A percentile compares a stretch with the other conserved stretches of the same genome.
phyloP scores from a whole-genome alignment of 768 basidiomycete genomes.

The Psilocybe azurescens region DNA sequence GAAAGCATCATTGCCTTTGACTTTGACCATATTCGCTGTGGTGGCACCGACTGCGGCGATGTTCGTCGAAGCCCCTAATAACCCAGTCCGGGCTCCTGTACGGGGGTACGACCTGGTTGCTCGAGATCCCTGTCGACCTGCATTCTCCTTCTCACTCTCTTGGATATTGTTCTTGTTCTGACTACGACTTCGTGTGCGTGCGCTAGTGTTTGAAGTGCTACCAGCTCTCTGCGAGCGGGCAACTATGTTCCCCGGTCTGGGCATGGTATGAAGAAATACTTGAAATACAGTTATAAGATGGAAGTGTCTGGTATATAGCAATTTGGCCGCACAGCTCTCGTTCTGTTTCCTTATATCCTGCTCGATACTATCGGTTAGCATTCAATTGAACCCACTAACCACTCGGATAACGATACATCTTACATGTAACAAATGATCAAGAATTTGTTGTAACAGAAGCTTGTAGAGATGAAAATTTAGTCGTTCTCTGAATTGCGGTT shows the following conservation, averaged over 20 bases:
- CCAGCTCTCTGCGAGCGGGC: slow-evolving; percentile 32
- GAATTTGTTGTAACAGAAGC: no score
- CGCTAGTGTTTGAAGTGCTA: slow-evolving; percentile 11
- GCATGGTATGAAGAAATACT: slow-evolving; percentile 21
- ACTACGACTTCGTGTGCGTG: slow-evolving; percentile 16
- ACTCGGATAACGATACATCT: no score
- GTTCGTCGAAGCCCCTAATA: slow-evolving; percentile 11
- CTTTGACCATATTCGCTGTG: neutral
- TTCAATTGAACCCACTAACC: no score
- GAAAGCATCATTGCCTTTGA: neutral
- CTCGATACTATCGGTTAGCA: no score
- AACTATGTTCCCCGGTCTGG: slow-evolving; percentile 32
- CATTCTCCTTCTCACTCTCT: slow-evolving; percentile 30
- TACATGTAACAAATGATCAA: no score
- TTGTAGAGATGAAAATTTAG: no score
- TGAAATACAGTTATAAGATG: no score
- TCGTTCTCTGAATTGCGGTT: no score
- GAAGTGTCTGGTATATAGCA: no score
- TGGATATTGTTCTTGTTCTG: slow-evolving; percentile 22
- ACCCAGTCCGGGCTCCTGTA: slow-evolving; percentile 16
- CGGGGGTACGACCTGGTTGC: slow-evolving; percentile 18
- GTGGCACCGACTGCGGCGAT: slow-evolving; percentile 7
- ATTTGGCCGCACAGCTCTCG: no score
- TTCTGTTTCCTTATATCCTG: no score
- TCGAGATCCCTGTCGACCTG: slow-evolving; percentile 6